Evolutionary conservation across 345 rosid species (phyloP).

Genomic region (Eucalyptus camaldulensis): DNA sequence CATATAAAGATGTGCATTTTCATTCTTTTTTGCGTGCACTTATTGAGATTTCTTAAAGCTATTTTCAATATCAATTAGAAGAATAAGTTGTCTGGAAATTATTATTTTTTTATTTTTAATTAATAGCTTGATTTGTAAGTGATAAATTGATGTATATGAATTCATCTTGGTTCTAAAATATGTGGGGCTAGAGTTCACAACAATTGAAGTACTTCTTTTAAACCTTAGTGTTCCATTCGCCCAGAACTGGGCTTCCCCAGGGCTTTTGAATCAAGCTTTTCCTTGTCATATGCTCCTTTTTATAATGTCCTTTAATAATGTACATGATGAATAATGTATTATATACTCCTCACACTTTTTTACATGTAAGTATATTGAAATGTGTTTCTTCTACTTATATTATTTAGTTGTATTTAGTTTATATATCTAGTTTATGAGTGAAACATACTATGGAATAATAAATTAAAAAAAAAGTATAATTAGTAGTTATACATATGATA

Average conservation of each 20-base stretch:
- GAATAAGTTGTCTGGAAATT: not conserved
- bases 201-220: not conserved
- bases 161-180: not conserved
- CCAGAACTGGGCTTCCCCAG: not conserved
- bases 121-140: too few species aligned
- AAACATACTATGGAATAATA: not conserved
- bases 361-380: not conserved
- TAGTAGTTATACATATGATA: not conserved
- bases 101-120: fast-evolving
- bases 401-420: not conserved
- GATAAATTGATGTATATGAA: not conserved
- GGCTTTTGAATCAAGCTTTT: not conserved
- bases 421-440: not conserved
- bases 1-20: too few species aligned
- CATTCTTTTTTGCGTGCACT: too few species aligned
- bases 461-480: not conserved
- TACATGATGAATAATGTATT: not conserved
- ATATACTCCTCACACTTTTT: not conserved
- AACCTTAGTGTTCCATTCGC: not conserved
- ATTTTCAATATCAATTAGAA: not conserved
- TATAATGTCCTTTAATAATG: not conserved
- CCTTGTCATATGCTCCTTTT: not conserved
- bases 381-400: not conserved
- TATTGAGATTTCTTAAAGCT: not conserved
- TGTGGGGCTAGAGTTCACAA: not conserved